Base-by-base conservation (phyloP, 2,329 filamentous ascomycete species). In the Ophiobolus disseminans region DNA sequence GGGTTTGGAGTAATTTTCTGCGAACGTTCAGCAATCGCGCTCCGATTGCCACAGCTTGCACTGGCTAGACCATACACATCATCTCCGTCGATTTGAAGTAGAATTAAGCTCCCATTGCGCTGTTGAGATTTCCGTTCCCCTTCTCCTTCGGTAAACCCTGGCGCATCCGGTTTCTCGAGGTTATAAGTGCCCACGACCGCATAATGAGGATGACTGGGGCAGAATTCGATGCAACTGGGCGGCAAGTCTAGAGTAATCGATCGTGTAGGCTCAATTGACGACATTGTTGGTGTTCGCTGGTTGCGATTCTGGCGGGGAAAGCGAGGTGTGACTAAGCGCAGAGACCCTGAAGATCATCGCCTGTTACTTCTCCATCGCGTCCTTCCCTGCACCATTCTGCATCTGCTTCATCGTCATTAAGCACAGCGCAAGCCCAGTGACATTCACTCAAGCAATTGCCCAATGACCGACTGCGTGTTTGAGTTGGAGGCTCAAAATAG, bases 101-200 rank as follows among this genome's bases (percentile, higher is more conserved):
- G 76, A 14, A 91, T 72, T 23, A 96, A 73, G 68, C 87, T 91
- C 2, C 91, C 90, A 53, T 86, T 88, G 31, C 90, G 86, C 40
- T 75, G 82, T 66, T 91, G 88, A 1, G 78, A 60, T 55, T 78
- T 76, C 32, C 52, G 49, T 14, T 58, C 50, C 16, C 50, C 52
- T 60, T 57, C 41, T 52, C 46, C 48, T 52, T 7, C 62, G 62
- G 11, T 57, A 51, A 22, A 47, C 30, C 55, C 57, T 9, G 51
- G 30, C 63, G 40, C 78, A 68, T 51, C 62, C 23, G 65, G 66
- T 32, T 80, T 80, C 54, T 91, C 78, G 21, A 96, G 80, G 54
- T 88, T 84, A 73, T 97, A 97, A 1, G 92, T 96, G 30, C 92
- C 93, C 38, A 96, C 82, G 0, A 95, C 78, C 58, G 96, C 86